These are phyloP conservation scores for Vachellia collinsii DNA, from an alignment of 306 rosid genomes.

Conservation along the genomic window DNA sequence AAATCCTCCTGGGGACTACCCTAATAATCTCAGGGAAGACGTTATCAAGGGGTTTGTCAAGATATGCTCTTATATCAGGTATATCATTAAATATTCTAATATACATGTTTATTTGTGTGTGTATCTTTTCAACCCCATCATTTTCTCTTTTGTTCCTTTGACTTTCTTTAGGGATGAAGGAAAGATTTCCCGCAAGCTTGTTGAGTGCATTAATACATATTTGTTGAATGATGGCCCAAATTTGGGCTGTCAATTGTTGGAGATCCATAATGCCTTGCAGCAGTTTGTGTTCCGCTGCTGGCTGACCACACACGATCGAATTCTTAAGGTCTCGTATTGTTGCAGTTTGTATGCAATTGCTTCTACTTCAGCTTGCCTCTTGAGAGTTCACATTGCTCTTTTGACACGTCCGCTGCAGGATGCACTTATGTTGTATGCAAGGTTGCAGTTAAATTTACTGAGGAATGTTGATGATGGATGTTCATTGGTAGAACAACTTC, in stretches of 20 bases:
- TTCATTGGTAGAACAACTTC: constrained; percentile 72
- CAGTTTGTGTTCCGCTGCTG: constrained; percentile 82
- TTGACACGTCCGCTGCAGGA: constrained; percentile 60
- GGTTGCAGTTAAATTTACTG: constrained; percentile 71
- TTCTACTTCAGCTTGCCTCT: constrained; percentile 17
- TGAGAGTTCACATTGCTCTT: neutral
- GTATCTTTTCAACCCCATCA: neutral
- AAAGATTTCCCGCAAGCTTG: constrained; percentile 79
- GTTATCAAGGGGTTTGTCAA: constrained; percentile 62
- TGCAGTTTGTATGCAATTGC: constrained; percentile 34
- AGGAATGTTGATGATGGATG: constrained; percentile 67
- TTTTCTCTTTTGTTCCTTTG: constrained; percentile 32
- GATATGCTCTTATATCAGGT: constrained; percentile 76
- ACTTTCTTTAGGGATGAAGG: constrained; percentile 77
- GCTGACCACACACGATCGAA: constrained; percentile 88
- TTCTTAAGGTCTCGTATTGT: constrained; percentile 65
- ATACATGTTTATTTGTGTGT: neutral
- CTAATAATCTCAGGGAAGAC: constrained; percentile 63
- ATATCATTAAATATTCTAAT: constrained; percentile 31
- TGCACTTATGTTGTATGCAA: constrained; percentile 71
- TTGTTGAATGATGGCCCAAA: constrained; percentile 94
- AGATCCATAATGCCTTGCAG: constrained; percentile 76
- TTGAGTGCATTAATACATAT: constrained; percentile 84
- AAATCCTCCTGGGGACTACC: constrained; percentile 87
- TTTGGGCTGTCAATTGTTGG: constrained; percentile 61